Base-by-base conservation (phyloP, 805 yeast genomes). In the Candida ascalaphidarum region DNA sequence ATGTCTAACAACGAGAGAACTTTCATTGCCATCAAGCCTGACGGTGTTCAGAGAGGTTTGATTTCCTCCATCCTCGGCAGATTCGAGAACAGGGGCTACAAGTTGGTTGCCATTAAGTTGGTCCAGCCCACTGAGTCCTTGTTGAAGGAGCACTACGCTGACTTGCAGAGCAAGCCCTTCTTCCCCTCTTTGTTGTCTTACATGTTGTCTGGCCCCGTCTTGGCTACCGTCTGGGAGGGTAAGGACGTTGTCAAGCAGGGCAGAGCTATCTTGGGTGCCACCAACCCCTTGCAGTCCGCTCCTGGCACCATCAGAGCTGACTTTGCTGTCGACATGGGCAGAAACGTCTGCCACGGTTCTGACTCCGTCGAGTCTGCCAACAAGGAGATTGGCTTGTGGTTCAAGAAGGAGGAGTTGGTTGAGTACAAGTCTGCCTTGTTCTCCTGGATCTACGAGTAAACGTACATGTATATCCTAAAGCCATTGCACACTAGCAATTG, bases 221-320 rank as follows among this genome's bases (percentile, higher is more conserved):
- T 89, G 53, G 98, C 98, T 52, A 92, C 96, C 61, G 96, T 88
- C 52, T 92, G 99, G 99, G 97, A 92, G 71, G 99, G 99, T 68
- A 92, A 88, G 74, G 96, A 92, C 58, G 98, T 78, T 62, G 98
- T 92, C 65, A 88, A 89, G 74, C 95, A 84, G 66, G 98, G 98
- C 64, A 82, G 99, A 72, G 79, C 74, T 53, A 79, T 92, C 62
- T 78, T 92, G 55, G 99, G 99, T 70, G 97, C 98, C 50, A 92
- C 98, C 66, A 89, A 92, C 83, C 98, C 99, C 61, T 74, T 81
- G 61, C 78, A 75, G 51, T 83, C 96, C 50, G 89, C 94, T 46
- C 97, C 97, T 65, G 99, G 99, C 66, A 92, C 99, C 68, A 92
- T 92, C 76, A 86, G 99, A 75, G 97, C 95, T 64, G 99, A 92